Evolutionary conservation across 2,329 filamentous ascomycete genomes (phyloP).

Genomic region (Parastagonospora nodorum): DNA sequence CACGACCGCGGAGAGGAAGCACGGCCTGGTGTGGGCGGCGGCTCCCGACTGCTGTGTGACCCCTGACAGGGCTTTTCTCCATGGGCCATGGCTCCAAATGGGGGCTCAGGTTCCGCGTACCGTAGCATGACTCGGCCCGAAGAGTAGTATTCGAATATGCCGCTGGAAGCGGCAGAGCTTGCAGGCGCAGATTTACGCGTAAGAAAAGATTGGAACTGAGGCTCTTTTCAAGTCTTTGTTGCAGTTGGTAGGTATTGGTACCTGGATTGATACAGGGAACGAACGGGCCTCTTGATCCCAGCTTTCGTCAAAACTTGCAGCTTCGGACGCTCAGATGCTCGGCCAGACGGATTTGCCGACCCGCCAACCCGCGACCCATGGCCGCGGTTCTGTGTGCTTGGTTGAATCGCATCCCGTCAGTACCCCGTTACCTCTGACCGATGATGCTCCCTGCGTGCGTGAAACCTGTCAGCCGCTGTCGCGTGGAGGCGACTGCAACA

Average conservation of each 20-base stretch:
- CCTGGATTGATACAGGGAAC: background rate
- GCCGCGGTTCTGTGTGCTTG: conserved; percentile 19
- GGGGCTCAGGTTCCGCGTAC: conserved; percentile 13
- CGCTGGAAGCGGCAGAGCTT: background rate
- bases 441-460: conserved; percentile 2
- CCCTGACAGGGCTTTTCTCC: conserved; percentile 17
- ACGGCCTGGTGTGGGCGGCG: conserved; percentile 23
- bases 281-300: too few relatives aligned
- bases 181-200: background rate
- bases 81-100: conserved; percentile 6
- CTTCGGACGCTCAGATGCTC: background rate
- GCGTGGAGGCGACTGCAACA: too few relatives aligned
- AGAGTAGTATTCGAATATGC: conserved; percentile 7
- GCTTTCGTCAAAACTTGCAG: background rate
- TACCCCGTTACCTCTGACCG: conserved; percentile 10
- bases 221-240: background rate
- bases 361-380: conserved; percentile 20
- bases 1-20: conserved; percentile 26
- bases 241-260: background rate
- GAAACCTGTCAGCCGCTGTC: too few relatives aligned
- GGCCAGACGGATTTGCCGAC: conserved; percentile 21
- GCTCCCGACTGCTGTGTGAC: conserved; percentile 21
- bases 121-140: conserved; percentile 23
- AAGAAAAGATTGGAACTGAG: background rate
- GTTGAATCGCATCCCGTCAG: conserved; percentile 8